Percentiles rank a stretch among this genome's conserved stretches.
phyloP scores from a whole-genome alignment of 306 rosid species.

The Inga oerstediana region DNA sequence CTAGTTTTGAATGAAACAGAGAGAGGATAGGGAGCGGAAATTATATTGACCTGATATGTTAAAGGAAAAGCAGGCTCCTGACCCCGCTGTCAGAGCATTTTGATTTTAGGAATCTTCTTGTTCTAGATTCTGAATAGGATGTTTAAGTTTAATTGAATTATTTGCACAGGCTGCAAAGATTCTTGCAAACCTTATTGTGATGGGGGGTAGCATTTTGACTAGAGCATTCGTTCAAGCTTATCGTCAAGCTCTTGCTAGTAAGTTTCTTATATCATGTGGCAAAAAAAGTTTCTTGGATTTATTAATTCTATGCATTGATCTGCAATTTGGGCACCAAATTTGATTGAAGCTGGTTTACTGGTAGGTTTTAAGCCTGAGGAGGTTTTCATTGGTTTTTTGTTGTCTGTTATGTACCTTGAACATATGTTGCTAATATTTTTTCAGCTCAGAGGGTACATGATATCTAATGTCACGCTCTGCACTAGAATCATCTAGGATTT shows the following conservation, averaged over 20 bases:
- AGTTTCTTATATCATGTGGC: conserved; percentile 29
- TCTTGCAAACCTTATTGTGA: conserved; percentile 76
- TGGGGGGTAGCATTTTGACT: conserved; percentile 80
- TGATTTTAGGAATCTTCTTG: background rate
- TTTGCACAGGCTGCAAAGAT: conserved; percentile 80
- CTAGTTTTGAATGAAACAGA: conserved; percentile 1
- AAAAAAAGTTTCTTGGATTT: conserved; percentile 30
- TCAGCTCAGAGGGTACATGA: background rate
- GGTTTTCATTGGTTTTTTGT: background rate
- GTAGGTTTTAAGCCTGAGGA: background rate
- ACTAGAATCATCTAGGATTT: background rate
- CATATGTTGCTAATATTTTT: background rate
- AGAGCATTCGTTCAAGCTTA: conserved; percentile 83
- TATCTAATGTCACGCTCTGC: background rate
- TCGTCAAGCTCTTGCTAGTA: conserved; percentile 85
- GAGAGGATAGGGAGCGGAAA: background rate
- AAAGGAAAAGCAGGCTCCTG: background rate
- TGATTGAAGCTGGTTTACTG: background rate
- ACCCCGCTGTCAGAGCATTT: background rate
- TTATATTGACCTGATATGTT: background rate
- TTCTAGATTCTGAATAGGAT: background rate
- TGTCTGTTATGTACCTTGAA: background rate
- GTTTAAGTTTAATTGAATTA: background rate
- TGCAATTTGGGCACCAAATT: conserved; percentile 11
- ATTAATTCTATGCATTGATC: background rate